Base-by-base conservation (phyloP, 2,329 filamentous ascomycete genomes). In the Colletotrichum chrysophilum region DNA sequence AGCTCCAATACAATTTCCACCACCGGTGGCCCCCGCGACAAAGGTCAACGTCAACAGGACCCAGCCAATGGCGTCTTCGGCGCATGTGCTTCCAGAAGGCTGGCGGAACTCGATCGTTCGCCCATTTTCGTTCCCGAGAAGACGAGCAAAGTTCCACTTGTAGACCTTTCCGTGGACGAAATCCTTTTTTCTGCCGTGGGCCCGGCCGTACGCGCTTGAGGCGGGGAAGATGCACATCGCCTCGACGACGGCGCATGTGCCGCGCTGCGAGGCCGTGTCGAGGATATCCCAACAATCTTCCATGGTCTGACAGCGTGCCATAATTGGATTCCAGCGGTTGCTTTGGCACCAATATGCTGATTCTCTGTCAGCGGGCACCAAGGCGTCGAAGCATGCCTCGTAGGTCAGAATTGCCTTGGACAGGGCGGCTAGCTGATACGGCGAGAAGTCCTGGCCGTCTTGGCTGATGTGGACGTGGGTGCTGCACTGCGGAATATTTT, bases 91-190 rank as follows among this genome's bases (percentile, higher is more conserved):
- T 9, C 84, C 84, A 4, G 82, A 80, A 14, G 83, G 78, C 80
- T 86, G 84, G 4, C 85, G 81, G 65, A 83, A 86, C 78, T 86
- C 84, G 26, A 86, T 84, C 7, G 82, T 83, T n/a, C 78, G 75
- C 7, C 77, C 76, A 2, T 64, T 66, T 2, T 76, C 74, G 8
- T 69, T 60, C 10, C 75, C 43, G 38, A 83, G 52, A 56, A 85
- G 79, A 2, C 81, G 80, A 1, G 81, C 78, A 67, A 86, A 82
- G 66, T 86, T 82, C 85, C 85, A 86, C 80, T 85, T 86, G 78
- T 84, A 86, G 34, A 84, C 82, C 70, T 85, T 85, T 14, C 84
- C 84, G 56, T 83, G 80, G 26, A 86, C 78, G 74, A 85, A 85
- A 69, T 84, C 81, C 48, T 79, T 75, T 61, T 79, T 81, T 71